Evolutionary conservation across 2,329 filamentous ascomycete species (phyloP), one percentile per base, ranked within the genome.

Genomic region (Apiospora malaysiana): DNA sequence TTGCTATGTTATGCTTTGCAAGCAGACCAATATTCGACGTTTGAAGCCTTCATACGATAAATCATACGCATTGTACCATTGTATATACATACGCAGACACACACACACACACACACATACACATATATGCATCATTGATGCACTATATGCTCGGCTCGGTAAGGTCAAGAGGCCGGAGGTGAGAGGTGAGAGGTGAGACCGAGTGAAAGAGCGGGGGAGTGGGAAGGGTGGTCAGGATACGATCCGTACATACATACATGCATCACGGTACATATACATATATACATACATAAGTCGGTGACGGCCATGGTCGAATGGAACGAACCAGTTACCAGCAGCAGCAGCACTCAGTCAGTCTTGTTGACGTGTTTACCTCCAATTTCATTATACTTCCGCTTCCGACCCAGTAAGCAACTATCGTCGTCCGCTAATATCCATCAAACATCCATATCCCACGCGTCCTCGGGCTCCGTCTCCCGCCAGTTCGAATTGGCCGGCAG

Each of bases 291-390:
- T 56, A 32, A 59, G 51, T 59, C 51, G 51, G 51, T 59, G 51
- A 59, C 51, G 51, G 51, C 16, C 51, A 32, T 59, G 27, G 21
- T 59, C 18, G 27, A 37, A 37, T 59, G 51, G 51, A 56, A 56
- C 49, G 23, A 25, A 27, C 49, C 49, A 25, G 14, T 23, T 23
- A 23, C 49, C n/a, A 32, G 32, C 32, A 32, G 6, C 3, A 32
- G 32, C 32, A 32, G 32, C 32, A 4, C 3, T 32, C 32, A 4
- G 32, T 32, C 32, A 51, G 47, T 27, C 23, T 27, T n/a, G 51
- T 59, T 59, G 51, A 59, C 51, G 51, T 59, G 51, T 59, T 59
- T 59, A 21, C 51, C 51, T 32, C 51, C 51, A 59, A 59, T 59
- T 32, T 59, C 27, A 7, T 59, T 59, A 37, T 59, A 59, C 27